A percentile compares a stretch with the other conserved stretches of the same genome.
These are phyloP conservation scores for Aspergillus tubingensis DNA, from an alignment of 2,329 filamentous ascomycete genomes.

Conservation along the genomic window DNA sequence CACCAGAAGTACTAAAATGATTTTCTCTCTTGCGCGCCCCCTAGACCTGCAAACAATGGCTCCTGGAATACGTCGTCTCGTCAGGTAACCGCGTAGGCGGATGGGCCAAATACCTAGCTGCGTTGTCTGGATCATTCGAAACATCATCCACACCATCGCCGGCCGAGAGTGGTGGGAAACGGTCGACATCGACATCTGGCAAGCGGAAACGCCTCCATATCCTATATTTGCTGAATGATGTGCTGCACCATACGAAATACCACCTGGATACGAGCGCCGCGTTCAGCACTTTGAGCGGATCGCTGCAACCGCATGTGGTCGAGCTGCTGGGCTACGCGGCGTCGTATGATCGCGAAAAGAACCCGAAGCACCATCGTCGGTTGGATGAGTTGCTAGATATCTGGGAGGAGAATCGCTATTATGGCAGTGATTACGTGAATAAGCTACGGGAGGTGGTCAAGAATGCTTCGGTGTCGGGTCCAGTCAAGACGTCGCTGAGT, in stretches of 20 bases:
- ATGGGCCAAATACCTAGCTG: constrained; percentile 74
- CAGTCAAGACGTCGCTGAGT: constrained; percentile 32
- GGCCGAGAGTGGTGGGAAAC: constrained; percentile 25
- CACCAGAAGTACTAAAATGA: constrained; percentile 40
- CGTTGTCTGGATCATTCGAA: constrained; percentile 64
- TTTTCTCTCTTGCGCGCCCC: constrained; percentile 15
- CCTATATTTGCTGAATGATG: constrained; percentile 76
- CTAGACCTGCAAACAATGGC: constrained; percentile 88
- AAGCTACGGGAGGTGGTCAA: constrained; percentile 63
- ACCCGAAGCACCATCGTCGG: constrained; percentile 67
- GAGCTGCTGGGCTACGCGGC: constrained; percentile 63
- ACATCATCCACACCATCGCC: constrained; percentile 18
- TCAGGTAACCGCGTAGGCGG: constrained; percentile 67
- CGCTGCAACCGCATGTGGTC: constrained; percentile 61
- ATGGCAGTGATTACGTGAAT: constrained; percentile 55
- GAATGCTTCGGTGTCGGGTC: constrained; percentile 41
- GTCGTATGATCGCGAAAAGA: constrained; percentile 56
- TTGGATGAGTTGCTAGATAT: constrained; percentile 65
- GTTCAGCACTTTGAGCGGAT: constrained; percentile 54
- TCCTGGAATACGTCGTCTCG: constrained; percentile 68
- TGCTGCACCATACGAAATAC: constrained; percentile 68
- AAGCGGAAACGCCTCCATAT: constrained; percentile 73
- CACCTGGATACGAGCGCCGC: constrained; percentile 49
- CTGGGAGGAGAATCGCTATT: constrained; percentile 70
- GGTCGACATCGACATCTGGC: constrained; percentile 48